Evolutionary conservation across 345 rosid genomes (phyloP).

Genomic region (Geranium brycei): DNA sequence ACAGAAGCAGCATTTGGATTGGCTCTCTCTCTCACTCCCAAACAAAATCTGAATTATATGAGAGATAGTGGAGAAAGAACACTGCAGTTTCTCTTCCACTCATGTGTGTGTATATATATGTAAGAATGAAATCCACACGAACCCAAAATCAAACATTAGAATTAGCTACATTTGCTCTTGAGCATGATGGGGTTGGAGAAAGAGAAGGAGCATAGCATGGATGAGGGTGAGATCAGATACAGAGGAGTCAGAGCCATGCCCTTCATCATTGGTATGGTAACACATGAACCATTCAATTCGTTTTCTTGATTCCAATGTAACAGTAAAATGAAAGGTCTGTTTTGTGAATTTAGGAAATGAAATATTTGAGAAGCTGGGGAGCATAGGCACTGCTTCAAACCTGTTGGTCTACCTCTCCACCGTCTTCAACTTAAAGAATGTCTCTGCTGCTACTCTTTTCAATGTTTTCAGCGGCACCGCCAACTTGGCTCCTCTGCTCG

Average conservation of each 20-base stretch:
- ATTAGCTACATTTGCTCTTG: too few relatives aligned
- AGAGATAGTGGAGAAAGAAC: too few relatives aligned
- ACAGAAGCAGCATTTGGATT: too few relatives aligned
- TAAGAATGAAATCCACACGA: too few relatives aligned
- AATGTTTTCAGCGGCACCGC: constrained; percentile 13
- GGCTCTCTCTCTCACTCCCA: too few relatives aligned
- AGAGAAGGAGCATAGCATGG: neutral
- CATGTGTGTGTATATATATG: too few relatives aligned
- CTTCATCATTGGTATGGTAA: neutral
- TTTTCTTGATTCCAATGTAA: neutral
- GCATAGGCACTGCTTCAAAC: constrained; percentile 10
- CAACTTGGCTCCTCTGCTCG: constrained; percentile 9
- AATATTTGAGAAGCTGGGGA: constrained; percentile 17
- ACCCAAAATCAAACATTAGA: too few relatives aligned
- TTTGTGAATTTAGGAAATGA: constrained; percentile 11
- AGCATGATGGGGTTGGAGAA: neutral
- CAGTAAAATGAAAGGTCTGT: neutral
- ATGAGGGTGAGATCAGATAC: neutral
- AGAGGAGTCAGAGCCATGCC: constrained; percentile 5
- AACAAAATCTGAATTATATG: too few relatives aligned
- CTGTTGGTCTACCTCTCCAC: constrained; percentile 14
- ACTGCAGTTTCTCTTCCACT: too few relatives aligned
- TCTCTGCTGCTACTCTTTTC: constrained; percentile 12
- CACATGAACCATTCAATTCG: neutral
- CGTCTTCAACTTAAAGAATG: constrained; percentile 14